Base-by-base conservation (phyloP, 169 alveolate species). In the Cryptosporidium andersoni region DNA sequence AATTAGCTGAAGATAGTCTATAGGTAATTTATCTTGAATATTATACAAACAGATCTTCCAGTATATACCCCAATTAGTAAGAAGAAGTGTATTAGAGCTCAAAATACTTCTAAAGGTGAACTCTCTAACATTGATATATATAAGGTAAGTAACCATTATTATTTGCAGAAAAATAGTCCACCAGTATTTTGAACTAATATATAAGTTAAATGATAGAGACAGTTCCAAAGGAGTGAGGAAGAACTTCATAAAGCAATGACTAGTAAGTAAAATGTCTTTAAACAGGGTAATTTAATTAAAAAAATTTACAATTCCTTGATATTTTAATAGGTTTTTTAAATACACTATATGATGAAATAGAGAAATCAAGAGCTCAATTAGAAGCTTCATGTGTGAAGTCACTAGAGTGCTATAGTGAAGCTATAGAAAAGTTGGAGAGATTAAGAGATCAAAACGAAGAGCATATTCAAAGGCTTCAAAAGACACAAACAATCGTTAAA, bases 241-340 rank as follows among this genome's bases (percentile, higher is more conserved):
- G 11, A 25, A 34, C 40, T 74, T 16, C 85, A 74, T 62, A 68
- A 74, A 42, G 55, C 85, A 39, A 74, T 74, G 85, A 74, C 85
- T 40, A 74, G 85, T 74, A 74, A 58, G 85, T 74, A 12, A 25
- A 5, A 45, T 37, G 9, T 2, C 40, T 37, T 37, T 63, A 37
- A 12, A 2, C 49, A 63, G 7, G 3, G 2, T 4, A 9, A 9
- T 5, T 11, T 8, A 63, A 6, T 36, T 9, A 8, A 37, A 2
- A 37, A 2, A 36, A 63, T 63, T 63, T 16, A 34, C 14, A 48
- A 51, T 65, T 37, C 34, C 12, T 34, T 3, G 40, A 39, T 9
- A 53, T 11, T 0, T 34, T 25, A 14, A 39, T 5, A 74, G 85
- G 60, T n/a, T 74, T 74, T 39, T 60, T 74, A 14, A 74, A 74